A percentile compares a stretch with the other conserved stretches of the same genome.
These are phyloP conservation scores for Pisolithus tinctorius DNA, from an alignment of 768 basidiomycete genomes.

Conservation along the genomic window DNA sequence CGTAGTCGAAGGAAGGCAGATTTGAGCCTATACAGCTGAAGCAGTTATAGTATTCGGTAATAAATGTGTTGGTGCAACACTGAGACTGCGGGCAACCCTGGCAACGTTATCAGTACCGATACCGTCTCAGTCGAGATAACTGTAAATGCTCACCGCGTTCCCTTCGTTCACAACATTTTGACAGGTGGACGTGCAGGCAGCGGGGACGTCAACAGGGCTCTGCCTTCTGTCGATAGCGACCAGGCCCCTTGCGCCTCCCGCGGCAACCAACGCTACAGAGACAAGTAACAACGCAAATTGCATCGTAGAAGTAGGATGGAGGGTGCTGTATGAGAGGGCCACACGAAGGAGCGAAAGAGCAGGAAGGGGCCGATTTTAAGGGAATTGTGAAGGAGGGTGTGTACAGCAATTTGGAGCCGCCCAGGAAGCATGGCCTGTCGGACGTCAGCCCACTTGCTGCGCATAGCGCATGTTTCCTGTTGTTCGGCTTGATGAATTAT, in stretches of 20 bases:
- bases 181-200: slow-evolving; percentile 19
- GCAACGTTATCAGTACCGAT: slow-evolving; percentile 2
- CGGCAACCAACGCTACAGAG: background rate
- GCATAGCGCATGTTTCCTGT: too few relatives aligned
- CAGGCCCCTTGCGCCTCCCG: background rate
- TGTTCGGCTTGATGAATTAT: too few relatives aligned
- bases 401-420: too few relatives aligned
- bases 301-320: background rate
- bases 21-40: slow-evolving; percentile 32
- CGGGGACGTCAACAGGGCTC: slow-evolving; percentile 12
- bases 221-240: slow-evolving; percentile 11
- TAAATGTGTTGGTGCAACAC: slow-evolving; percentile 38
- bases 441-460: too few relatives aligned
- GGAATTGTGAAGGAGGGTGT: too few relatives aligned
- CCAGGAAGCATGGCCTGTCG: too few relatives aligned
- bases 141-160: slow-evolving; percentile 12
- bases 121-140: background rate
- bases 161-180: slow-evolving; percentile 18
- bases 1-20: slow-evolving; percentile 20
- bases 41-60: slow-evolving; percentile 35
- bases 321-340: too few relatives aligned
- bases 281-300: background rate
- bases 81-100: slow-evolving; percentile 23
- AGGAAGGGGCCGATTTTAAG: too few relatives aligned
- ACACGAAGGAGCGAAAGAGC: too few relatives aligned